Base-by-base conservation (phyloP, 2,329 filamentous ascomycete species). In the Calonectria henricotiae region DNA sequence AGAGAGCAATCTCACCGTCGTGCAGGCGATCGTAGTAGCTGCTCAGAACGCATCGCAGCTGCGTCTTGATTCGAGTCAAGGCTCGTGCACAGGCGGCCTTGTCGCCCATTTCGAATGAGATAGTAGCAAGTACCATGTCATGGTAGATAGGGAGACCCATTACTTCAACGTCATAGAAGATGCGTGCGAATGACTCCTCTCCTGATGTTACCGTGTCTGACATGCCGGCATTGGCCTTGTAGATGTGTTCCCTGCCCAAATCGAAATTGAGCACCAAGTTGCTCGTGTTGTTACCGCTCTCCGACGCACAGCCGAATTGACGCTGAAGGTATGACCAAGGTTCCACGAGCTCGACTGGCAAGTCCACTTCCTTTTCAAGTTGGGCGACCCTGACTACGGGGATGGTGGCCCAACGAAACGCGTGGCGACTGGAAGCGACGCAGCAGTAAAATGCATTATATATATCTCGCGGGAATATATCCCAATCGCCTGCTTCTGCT, bases 1-100 rank as follows among this genome's bases (percentile, higher is more conserved):
- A 49, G 46, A 49, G 46, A 17, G 46, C n/a, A 12, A 49, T 49
- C 46, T 49, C 9, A 12, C 46, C 46, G 12, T 49, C 46, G 25
- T 49, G 46, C 46, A 49, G 17, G 46, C 46, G 46, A 23, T 49
- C 46, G 46, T 49, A 49, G 46, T 49, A 49, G 23, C 46, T 49
- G 46, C 46, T 30, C 12, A 49, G 46, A 17, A 49, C 46, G 25
- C 15, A 49, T 17, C 46, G 23, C 12, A 49, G 13, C 12, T 49
- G 46, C 6, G 11, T 23, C 5, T 23, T 49, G 46, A 49, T 49
- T 17, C 23, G 46, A 4, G 23, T 11, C 23, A 49, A 30, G 46
- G 27, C 1, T 49, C 20, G 46, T 7, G 23, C 12, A 15, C 46
- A 49, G 5, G 46, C 46, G 27, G 23, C 46, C 46, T 49, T 49